phyloP scores from a whole-genome alignment of 176 grass and related monocot species.

The Calamus simplicifolius region DNA sequence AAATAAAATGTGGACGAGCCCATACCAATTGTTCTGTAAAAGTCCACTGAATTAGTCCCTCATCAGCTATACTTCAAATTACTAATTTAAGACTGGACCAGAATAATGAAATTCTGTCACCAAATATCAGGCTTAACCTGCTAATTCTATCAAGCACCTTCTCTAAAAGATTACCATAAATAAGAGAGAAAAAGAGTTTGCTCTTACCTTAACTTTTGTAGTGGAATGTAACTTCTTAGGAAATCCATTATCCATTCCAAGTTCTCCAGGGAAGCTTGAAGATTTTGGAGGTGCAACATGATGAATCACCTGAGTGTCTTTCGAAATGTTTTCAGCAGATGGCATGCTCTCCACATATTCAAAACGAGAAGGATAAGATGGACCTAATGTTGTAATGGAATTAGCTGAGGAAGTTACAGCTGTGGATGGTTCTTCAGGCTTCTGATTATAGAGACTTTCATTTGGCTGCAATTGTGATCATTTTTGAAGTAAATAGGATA shows the following conservation, averaged over 20 bases:
- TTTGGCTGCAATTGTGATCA: constrained; percentile 42
- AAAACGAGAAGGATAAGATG: constrained; percentile 66
- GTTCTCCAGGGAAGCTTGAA: constrained; percentile 84
- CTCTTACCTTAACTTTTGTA: constrained; percentile 74
- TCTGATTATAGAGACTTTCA: constrained; percentile 95
- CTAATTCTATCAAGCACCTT: background rate
- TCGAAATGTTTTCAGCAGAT: constrained; percentile 30
- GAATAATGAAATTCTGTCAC: too few species aligned
- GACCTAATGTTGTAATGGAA: constrained; percentile 27
- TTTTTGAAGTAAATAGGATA: background rate
- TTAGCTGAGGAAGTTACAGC: constrained; percentile 30
- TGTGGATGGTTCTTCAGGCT: constrained; percentile 74
- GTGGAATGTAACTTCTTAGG: constrained; percentile 45
- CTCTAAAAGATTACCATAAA: background rate
- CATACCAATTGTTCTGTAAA: too few species aligned
- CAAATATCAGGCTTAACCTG: too few species aligned
- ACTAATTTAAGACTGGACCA: too few species aligned
- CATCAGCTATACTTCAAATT: too few species aligned
- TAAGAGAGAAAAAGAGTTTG: too few species aligned
- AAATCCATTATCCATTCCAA: constrained; percentile 77
- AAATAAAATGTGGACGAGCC: too few species aligned
- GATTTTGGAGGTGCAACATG: constrained; percentile 87
- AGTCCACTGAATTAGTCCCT: too few species aligned
- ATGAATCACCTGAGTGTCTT: constrained; percentile 39
- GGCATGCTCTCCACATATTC: constrained; percentile 66